phyloP scores from a whole-genome alignment of 768 basidiomycete genomes.

The Sporobolomyces phaffii region DNA sequence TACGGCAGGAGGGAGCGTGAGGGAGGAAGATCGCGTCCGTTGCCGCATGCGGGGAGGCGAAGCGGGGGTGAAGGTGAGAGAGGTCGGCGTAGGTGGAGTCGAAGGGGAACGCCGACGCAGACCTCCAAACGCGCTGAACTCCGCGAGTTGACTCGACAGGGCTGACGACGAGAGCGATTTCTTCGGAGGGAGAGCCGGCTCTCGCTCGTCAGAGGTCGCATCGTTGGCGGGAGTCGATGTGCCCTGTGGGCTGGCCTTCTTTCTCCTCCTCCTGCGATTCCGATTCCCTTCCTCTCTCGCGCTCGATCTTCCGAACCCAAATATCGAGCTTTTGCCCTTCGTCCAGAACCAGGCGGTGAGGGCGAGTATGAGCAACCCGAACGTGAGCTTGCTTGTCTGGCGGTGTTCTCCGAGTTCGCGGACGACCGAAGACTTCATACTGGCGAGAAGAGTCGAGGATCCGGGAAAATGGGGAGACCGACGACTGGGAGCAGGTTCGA shows the following conservation, averaged over 20 bases:
- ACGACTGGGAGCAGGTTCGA: slow-evolving; percentile 16
- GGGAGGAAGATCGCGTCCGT: slow-evolving; percentile 21
- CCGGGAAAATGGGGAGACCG: slow-evolving; percentile 25
- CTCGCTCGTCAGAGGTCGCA: not conserved
- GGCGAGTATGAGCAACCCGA: slow-evolving; percentile 7
- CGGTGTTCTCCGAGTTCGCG: slow-evolving; percentile 11
- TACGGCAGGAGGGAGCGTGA: not conserved
- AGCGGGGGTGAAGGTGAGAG: not conserved
- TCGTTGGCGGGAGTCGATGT: not conserved
- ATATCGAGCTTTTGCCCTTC: slow-evolving; percentile 10
- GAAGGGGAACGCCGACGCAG: slow-evolving; percentile 23
- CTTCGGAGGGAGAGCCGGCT: slow-evolving; percentile 6
- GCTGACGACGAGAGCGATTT: not conserved
- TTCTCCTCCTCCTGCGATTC: slow-evolving; percentile 7
- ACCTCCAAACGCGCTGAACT: not conserved
- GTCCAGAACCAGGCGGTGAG: slow-evolving; percentile 22
- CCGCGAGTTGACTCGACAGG: not conserved
- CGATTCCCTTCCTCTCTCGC: not conserved
- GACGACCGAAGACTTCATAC: slow-evolving; percentile 14
- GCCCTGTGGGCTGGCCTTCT: not conserved
- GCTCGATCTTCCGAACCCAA: not conserved
- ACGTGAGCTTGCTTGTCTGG: not conserved
- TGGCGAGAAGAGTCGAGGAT: slow-evolving; percentile 21
- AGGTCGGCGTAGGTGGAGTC: slow-evolving; percentile 25
- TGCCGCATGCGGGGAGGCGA: not conserved